A percentile compares a stretch with the other conserved stretches of the same genome.
phyloP scores from a whole-genome alignment of 2,329 filamentous ascomycete genomes.

The Exophiala bonariae region DNA sequence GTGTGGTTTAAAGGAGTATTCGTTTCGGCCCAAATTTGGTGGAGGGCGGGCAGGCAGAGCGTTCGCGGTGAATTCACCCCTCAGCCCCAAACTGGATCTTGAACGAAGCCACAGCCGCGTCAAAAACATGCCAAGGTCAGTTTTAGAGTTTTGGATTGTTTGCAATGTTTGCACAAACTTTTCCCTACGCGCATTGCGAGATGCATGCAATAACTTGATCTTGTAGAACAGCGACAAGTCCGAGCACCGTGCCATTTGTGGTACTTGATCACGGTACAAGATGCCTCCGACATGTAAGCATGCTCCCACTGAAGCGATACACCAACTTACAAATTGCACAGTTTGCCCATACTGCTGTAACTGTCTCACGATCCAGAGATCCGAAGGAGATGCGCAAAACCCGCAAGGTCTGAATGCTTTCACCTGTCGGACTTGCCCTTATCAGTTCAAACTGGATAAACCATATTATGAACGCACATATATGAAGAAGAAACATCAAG shows the following conservation, averaged over 20 bases:
- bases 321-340: slow-evolving; percentile 25
- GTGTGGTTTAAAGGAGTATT: too few relatives aligned
- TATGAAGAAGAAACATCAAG: slow-evolving; percentile 82
- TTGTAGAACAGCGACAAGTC: too few relatives aligned
- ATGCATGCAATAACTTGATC: neutral
- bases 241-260: too few relatives aligned
- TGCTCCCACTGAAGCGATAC: neutral
- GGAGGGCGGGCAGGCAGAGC: too few relatives aligned
- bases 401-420: slow-evolving; percentile 69
- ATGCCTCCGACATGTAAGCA: slow-evolving; percentile 43
- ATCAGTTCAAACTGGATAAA: slow-evolving; percentile 78
- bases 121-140: slow-evolving; percentile 1
- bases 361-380: slow-evolving; percentile 47
- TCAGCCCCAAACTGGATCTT: too few relatives aligned
- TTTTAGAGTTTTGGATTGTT: too few relatives aligned
- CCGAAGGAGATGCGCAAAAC: slow-evolving; percentile 37
- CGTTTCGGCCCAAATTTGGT: too few relatives aligned
- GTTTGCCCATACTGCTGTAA: slow-evolving; percentile 53
- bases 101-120: neutral
- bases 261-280: slow-evolving; percentile 9
- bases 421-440: slow-evolving; percentile 93
- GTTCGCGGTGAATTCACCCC: too few relatives aligned
- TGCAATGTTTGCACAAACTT: too few relatives aligned
- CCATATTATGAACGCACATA: slow-evolving; percentile 77
- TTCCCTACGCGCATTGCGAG: neutral